phyloP scores from a whole-genome alignment of 306 rosid genomes.

The Nissolia schottii region DNA sequence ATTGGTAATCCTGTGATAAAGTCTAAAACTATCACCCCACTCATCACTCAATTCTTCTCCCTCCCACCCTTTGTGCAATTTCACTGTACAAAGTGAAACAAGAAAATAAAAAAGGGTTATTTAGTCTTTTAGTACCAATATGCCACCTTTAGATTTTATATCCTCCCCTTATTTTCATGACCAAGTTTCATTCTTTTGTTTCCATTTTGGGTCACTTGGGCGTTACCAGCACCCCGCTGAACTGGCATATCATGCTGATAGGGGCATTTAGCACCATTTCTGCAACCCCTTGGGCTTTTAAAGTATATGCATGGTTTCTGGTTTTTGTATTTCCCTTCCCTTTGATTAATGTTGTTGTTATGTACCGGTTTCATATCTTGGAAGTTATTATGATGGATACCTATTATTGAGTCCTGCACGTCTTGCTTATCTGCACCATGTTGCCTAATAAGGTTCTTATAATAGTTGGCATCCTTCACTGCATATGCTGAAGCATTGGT shows the following conservation, averaged over 20 bases:
- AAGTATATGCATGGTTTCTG: conserved; percentile 58
- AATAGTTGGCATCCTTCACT: conserved; percentile 55
- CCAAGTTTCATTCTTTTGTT: conserved; percentile 56
- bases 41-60: background rate
- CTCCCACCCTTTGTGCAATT: background rate
- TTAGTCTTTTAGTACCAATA: background rate
- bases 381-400: conserved; percentile 28
- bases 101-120: background rate
- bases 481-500: conserved; percentile 14
- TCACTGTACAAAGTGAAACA: background rate
- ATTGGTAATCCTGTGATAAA: background rate
- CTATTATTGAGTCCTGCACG: conserved; percentile 36
- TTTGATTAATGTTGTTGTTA: conserved; percentile 27
- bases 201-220: conserved; percentile 27
- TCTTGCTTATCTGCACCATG: conserved; percentile 53
- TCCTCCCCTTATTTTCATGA: conserved; percentile 31
- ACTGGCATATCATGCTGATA: conserved; percentile 42
- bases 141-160: background rate
- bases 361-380: conserved; percentile 38
- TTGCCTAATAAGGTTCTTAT: conserved; percentile 58
- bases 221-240: conserved; percentile 24
- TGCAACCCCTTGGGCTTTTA: conserved; percentile 54
- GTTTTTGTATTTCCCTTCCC: conserved; percentile 36
- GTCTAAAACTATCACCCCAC: background rate
- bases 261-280: conserved; percentile 53